Evolutionary conservation across 202 grass and related monocot species (phyloP), one percentile per base, ranked within the genome.

Genomic region (Carex sylvatica): DNA sequence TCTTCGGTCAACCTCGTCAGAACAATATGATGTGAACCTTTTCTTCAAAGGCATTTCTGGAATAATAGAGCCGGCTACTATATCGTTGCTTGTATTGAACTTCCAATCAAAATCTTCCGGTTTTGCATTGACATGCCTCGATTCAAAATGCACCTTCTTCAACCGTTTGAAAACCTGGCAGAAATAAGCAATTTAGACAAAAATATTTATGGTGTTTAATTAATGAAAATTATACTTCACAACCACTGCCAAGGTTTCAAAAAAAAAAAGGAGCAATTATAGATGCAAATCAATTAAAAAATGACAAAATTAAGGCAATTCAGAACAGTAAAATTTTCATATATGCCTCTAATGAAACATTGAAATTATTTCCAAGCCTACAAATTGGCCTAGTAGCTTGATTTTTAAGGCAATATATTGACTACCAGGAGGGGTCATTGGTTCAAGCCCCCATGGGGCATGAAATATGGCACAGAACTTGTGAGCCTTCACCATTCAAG

Each of bases 111-210:
- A 83, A 51, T 86, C 82, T 77, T 87, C 75, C 1, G 51, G 47
- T 36, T 14, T 64, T 64, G 54, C 77, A 77, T 75, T 81, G 28
- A 19, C 38, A 15, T 78, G 71, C 62, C 64, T 83, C 51, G 70
- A 77, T 88, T 91, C 91, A 70, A 66, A 61, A 44, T 79, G 78
- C 7, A 46, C 76, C 86, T 98, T 98, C 84, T 95, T 98, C 89
- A 98, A 72, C 53, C 95, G 90, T 89, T 87, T 98, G 42, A 91
- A 74, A 87, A 90, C 92, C 95, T 98, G 80, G 61, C 13, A 13
- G 33, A 70, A 28, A 28, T 49, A 35, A 81, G 49, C 60, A 81
- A 80, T 64, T 80, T 46, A 80, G 42, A 68, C 40, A n/a, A n/a
- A n/a, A n/a, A n/a, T n/a, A n/a, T n/a, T n/a, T n/a, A n/a, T n/a